Evolutionary conservation across 2,329 filamentous ascomycete species (phyloP), one percentile per base, ranked within the genome.

Genomic region (Fusarium hostae): DNA sequence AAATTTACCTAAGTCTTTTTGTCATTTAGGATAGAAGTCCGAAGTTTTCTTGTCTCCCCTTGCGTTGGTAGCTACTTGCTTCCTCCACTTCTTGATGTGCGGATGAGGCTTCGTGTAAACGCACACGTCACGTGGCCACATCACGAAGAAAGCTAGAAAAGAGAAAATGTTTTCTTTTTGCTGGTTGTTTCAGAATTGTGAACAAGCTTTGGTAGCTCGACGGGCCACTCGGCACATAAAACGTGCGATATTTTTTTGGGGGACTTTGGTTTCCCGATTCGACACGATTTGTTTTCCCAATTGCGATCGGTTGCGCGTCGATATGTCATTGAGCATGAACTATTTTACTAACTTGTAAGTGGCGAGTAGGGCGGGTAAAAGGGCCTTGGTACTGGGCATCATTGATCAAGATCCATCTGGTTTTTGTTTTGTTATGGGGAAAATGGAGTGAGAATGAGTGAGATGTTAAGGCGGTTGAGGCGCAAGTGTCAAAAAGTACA

Each of bases 261-360:
- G 40, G 9, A 15, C 40, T n/a, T 57, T 57, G 30, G 26, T 51
- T 71, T 64, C 70, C 66, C 70, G 70, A 71, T 72, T 67, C 61
- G 70, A 68, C 45, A 40, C 54, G 28, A 47, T 40, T 55, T 58
- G 61, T 55, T 69, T 63, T 54, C 26, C 28, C 15, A 43, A 43
- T 16, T 40, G 52, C 66, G 66, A 72, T 71, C 70, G 70, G 47
- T 70, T 73, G 70, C 70, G 62, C 50, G 69, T 67, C 61, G 39
- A 68, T 57, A 68, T 68, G 65, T 59, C 54, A 66, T 70, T 63
- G 57, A 65, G 22, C 48, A 61, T 66, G 59, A 59, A 66, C 45
- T 43, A 48, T 69, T 65, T 58, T 51, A 32, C 56, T 43, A 50
- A 32, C 47, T 66, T 60, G 52, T 50, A 58, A 43, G 70, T 70